Evolutionary conservation across 768 basidiomycete genomes (phyloP), one percentile per base, ranked within the genome.

Genomic region (Tephrocybe rancida): DNA sequence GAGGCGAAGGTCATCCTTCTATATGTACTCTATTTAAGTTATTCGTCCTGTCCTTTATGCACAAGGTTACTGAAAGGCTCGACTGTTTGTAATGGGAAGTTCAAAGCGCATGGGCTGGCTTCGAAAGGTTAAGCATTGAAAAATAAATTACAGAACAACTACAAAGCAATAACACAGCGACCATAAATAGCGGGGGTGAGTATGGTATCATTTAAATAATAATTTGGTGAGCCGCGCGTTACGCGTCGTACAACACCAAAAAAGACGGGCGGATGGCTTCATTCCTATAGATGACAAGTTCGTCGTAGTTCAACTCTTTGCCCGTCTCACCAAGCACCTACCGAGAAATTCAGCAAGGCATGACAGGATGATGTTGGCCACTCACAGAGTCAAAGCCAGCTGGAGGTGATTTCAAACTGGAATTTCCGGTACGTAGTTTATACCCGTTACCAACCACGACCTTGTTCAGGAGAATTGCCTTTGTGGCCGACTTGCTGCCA

Each of bases 251-350:
- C 68, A 88, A 77, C 24, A 89, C 81, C 30, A 89, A 72, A 63
- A 84, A 89, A 14, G 87, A 86, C 3, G 87, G 86, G 35, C 86
- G 70, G 47, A 88, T 87, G 1, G 87, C 87, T 53, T 88, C 84
- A 65, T 88, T 86, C 38, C 73, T 70, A 61, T 88, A 89, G 25
- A 88, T 85, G 8, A 89, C 79, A 22, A 87, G 66, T 60, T 89
- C 87, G 60, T 89, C 87, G 43, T 88, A 84, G 59, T 88, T 88
- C 30, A 89, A 67, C 44, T 78, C 79, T 25, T 81, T 84, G 14
- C 86, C 86, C 52, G 79, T 80, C 69, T 88, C 86, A 5, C 83
- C 86, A 38, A 88, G 73, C 24, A 88, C 84, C 86, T 87, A 54
- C 3, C 14, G 10, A n/a, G 44, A 44, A 22, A 50, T 56, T 52